Evolutionary conservation across 1,284 basidiomycete genomes (phyloP).

Genomic region (Amylostereum chailletii): DNA sequence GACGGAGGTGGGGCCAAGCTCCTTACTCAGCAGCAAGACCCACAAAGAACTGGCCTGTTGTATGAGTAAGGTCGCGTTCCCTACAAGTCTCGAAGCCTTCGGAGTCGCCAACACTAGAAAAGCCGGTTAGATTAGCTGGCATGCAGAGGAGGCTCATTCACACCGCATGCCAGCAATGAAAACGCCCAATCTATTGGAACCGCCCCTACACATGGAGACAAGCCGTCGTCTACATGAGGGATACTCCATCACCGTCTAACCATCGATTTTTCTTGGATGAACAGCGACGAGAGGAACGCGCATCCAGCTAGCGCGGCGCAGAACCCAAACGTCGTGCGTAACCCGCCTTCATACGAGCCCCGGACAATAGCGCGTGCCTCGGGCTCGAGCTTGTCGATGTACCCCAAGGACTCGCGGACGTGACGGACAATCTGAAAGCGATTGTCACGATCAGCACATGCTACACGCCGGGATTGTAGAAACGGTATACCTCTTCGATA

Average conservation of each 20-base stretch:
- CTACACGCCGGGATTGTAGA: background rate
- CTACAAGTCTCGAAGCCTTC: too few relatives aligned
- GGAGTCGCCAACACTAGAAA: too few relatives aligned
- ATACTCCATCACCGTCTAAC: slow-evolving; percentile 9
- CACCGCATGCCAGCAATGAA: too few relatives aligned
- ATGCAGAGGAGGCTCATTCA: too few relatives aligned
- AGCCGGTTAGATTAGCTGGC: too few relatives aligned
- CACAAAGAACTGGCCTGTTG: too few relatives aligned
- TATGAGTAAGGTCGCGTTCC: too few relatives aligned
- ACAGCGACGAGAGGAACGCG: slow-evolving; percentile 34
- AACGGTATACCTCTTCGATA: slow-evolving; percentile 31
- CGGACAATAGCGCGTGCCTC: slow-evolving; percentile 28
- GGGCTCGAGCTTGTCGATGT: slow-evolving; percentile 35
- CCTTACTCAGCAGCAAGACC: too few relatives aligned
- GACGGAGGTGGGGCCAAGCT: too few relatives aligned
- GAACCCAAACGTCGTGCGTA: slow-evolving; percentile 41
- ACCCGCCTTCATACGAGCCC: slow-evolving; percentile 38
- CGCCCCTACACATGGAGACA: too few relatives aligned
- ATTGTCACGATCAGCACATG: background rate
- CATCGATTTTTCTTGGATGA: slow-evolving; percentile 43
- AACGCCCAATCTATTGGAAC: too few relatives aligned
- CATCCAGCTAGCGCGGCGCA: slow-evolving; percentile 28
- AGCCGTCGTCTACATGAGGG: background rate
- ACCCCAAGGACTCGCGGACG: slow-evolving; percentile 41
- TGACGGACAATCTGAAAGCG: slow-evolving; percentile 32